phyloP scores from a whole-genome alignment of 148 eudicot species.

The Rheum nobile region DNA sequence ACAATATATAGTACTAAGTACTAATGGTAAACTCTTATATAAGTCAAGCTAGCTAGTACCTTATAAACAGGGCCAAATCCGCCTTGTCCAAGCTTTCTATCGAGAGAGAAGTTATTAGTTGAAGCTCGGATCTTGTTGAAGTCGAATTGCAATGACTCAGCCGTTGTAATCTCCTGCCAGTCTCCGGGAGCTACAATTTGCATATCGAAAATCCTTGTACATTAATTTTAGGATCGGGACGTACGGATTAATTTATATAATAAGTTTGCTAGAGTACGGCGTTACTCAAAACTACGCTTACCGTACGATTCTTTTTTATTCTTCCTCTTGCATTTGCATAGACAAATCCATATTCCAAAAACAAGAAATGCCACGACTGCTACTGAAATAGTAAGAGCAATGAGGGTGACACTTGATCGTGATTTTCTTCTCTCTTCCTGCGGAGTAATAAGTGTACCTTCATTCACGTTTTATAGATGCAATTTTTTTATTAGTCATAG shows the following conservation, averaged over 20 bases:
- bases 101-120: conserved; percentile 2
- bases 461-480: not conserved
- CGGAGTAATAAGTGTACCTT: not conserved
- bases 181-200: not conserved
- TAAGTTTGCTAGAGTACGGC: not conserved
- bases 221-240: not conserved
- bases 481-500: not conserved
- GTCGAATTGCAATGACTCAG: conserved; percentile 9
- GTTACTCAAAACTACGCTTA: not conserved
- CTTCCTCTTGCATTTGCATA: not conserved
- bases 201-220: not conserved
- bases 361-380: not conserved
- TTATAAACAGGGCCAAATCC: conserved; percentile 9
- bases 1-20: too few species aligned
- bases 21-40: too few species aligned
- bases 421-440: not conserved
- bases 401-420: not conserved
- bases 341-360: not conserved
- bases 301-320: not conserved
- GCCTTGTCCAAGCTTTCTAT: conserved; percentile 9
- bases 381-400: not conserved
- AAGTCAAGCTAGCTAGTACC: too few species aligned
- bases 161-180: conserved; percentile 3
- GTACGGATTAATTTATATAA: too few species aligned
- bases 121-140: conserved; percentile 7